Percentiles rank a stretch among this genome's conserved stretches.
Conservation (phyloP, 495 filamentous ascomycete species). For the Filosporella fistucella region DNA sequence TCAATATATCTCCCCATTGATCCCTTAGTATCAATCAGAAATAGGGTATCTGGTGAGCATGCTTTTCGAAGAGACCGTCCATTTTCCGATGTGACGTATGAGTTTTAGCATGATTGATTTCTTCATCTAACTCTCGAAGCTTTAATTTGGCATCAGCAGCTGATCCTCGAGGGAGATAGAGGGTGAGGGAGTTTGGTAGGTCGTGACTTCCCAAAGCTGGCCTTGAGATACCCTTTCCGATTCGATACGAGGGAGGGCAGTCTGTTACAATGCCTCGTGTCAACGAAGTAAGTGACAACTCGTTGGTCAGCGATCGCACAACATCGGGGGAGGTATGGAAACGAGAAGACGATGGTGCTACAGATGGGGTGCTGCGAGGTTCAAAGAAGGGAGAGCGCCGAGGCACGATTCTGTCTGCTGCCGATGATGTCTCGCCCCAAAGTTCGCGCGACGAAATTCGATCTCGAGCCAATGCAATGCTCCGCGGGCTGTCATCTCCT, state of each 20-base stretch:
- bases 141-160: conserved; percentile 19
- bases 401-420: not conserved
- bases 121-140: conserved; percentile 20
- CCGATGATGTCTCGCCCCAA: too few species aligned
- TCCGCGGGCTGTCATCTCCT: not conserved
- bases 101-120: conserved; percentile 14
- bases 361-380: conserved; percentile 2
- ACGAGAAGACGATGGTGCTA: not conserved
- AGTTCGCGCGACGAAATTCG: too few species aligned
- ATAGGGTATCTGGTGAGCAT: conserved; percentile 34
- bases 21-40: conserved; percentile 34
- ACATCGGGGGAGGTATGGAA: conserved; percentile 1
- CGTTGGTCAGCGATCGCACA: conserved; percentile 1
- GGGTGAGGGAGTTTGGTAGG: not conserved
- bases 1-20: conserved; percentile 31
- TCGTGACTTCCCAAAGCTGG: not conserved
- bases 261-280: not conserved
- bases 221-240: not conserved
- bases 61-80: conserved; percentile 24
- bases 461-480: too few species aligned
- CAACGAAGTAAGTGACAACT: conserved; percentile 4
- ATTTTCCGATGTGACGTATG: conserved; percentile 9
- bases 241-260: not conserved
- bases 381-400: not conserved
- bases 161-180: conserved; percentile 4